phyloP scores from a whole-genome alignment of 495 filamentous ascomycete genomes.

The Cercophora sp. region DNA sequence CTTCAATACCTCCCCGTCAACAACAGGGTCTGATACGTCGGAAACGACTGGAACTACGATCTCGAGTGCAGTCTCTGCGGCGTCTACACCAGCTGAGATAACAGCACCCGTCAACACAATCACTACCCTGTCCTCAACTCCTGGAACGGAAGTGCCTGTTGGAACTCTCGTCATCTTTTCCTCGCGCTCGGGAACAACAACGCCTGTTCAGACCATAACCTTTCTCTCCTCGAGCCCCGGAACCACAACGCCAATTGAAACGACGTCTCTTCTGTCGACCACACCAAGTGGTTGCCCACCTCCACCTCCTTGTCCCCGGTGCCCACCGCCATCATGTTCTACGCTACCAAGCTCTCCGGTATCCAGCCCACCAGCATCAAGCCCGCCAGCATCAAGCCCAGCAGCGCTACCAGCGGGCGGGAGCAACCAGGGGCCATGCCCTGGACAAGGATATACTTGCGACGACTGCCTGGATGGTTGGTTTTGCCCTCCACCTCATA shows the following conservation, averaged over 20 bases:
- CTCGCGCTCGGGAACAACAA: not conserved
- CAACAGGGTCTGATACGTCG: too few species aligned
- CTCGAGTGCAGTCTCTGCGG: too few species aligned
- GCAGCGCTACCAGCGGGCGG: not conserved
- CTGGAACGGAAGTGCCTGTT: not conserved
- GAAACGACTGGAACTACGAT: too few species aligned
- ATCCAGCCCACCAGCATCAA: not conserved
- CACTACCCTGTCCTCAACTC: too few species aligned
- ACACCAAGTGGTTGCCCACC: too few species aligned
- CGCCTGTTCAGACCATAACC: not conserved
- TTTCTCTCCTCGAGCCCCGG: not conserved
- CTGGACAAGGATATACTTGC: constrained; percentile 38
- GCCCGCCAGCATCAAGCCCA: not conserved
- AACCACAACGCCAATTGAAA: not conserved
- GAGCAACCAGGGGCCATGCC: constrained; percentile 27
- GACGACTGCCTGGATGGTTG: constrained; percentile 38
- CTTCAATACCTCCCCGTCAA: too few species aligned
- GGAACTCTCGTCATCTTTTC: not conserved
- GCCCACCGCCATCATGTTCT: too few species aligned
- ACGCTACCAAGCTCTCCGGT: too few species aligned
- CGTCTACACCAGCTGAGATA: too few species aligned
- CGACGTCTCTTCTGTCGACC: not conserved
- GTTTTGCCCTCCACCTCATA: constrained; percentile 41
- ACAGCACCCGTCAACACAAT: too few species aligned
- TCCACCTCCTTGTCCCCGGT: too few species aligned